Percentiles rank a stretch among this genome's conserved stretches.
These are phyloP conservation scores for Sparassis latifolia DNA, from an alignment of 1,284 basidiomycete genomes.

Conservation along the genomic window DNA sequence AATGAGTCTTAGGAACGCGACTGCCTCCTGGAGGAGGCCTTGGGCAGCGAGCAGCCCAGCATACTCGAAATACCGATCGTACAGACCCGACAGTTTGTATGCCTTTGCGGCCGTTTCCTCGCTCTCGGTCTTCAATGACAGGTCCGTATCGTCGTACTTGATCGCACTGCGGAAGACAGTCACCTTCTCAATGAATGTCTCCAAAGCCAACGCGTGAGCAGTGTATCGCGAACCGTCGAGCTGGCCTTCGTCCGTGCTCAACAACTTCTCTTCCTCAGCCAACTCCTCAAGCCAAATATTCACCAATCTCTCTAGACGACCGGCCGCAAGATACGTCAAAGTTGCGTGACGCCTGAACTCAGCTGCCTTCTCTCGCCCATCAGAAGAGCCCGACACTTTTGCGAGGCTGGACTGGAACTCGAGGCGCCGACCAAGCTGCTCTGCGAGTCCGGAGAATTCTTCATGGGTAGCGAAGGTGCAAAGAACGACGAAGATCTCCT, in stretches of 20 bases:
- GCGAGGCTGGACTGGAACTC: conserved; percentile 74
- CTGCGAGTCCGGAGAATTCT: conserved; percentile 83
- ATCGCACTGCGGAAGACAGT: conserved; percentile 90
- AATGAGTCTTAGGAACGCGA: conserved; percentile 75
- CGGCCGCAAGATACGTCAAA: conserved; percentile 87
- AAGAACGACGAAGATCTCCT: conserved; percentile 93
- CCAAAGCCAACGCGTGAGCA: conserved; percentile 83
- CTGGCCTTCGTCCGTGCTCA: conserved; percentile 39
- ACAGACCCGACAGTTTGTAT: conserved; percentile 83
- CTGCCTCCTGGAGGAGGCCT: conserved; percentile 81
- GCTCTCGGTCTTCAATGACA: conserved; percentile 32
- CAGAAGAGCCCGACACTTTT: conserved; percentile 42
- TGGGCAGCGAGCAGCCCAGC: conserved; percentile 89
- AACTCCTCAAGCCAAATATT: conserved; percentile 94
- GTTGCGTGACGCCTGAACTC: conserved; percentile 86
- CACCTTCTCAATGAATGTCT: conserved; percentile 96
- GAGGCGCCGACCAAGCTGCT: conserved; percentile 88
- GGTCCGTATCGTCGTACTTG: conserved; percentile 80
- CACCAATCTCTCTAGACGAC: conserved; percentile 83
- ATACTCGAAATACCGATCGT: conserved; percentile 95
- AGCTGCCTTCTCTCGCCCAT: conserved; percentile 37
- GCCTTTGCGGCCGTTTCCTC: conserved; percentile 48
- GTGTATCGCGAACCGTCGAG: conserved; percentile 64
- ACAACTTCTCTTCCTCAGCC: conserved; percentile 72
- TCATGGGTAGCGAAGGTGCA: conserved; percentile 89